These are phyloP conservation scores for Pythium utonaiense DNA, from an alignment of 352 stramenopile genomes.

Conservation along the genomic window DNA sequence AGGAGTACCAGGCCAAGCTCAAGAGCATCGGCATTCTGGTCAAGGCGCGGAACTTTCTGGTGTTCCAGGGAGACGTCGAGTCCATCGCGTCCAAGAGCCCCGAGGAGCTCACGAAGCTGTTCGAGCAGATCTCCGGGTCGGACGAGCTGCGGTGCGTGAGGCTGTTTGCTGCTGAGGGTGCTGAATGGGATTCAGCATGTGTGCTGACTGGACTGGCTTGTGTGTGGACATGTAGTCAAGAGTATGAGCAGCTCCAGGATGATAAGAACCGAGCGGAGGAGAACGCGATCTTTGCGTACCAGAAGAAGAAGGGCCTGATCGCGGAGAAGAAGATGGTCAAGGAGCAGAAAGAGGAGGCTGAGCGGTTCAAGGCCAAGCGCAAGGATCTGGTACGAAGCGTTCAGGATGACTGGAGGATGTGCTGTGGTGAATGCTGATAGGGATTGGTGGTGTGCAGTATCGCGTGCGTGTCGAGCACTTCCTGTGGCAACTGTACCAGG, in stretches of 20 bases:
- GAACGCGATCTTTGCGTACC: slow-evolving; percentile 92
- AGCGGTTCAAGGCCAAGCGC: slow-evolving; percentile 75
- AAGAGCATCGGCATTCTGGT: slow-evolving; percentile 96
- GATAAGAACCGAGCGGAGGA: slow-evolving; percentile 93
- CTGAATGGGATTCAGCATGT: neutral
- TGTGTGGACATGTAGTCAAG: slow-evolving; percentile 21
- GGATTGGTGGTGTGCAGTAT: slow-evolving; percentile 28
- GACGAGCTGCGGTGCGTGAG: slow-evolving; percentile 67
- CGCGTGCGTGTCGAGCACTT: slow-evolving; percentile 90
- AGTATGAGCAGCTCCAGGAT: slow-evolving; percentile 82
- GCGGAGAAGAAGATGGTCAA: slow-evolving; percentile 91
- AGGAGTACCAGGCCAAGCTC: slow-evolving; percentile 93
- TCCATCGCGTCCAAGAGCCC: slow-evolving; percentile 95
- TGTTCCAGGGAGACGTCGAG: slow-evolving; percentile 99
- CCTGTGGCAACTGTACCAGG: slow-evolving; percentile 95
- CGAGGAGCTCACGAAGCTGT: slow-evolving; percentile 94
- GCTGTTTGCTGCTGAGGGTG: too few species aligned
- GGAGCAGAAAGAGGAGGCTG: slow-evolving; percentile 93
- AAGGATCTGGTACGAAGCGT: slow-evolving; percentile 51
- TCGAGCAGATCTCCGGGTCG: slow-evolving; percentile 96
- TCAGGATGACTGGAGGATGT: too few species aligned
- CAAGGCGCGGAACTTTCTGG: slow-evolving; percentile 99
- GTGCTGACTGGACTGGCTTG: neutral
- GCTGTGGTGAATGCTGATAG: too few species aligned
- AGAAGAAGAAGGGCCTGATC: slow-evolving; percentile 95